phyloP scores from a whole-genome alignment of 176 grass and related monocot species.

The Eragrostis curvula region DNA sequence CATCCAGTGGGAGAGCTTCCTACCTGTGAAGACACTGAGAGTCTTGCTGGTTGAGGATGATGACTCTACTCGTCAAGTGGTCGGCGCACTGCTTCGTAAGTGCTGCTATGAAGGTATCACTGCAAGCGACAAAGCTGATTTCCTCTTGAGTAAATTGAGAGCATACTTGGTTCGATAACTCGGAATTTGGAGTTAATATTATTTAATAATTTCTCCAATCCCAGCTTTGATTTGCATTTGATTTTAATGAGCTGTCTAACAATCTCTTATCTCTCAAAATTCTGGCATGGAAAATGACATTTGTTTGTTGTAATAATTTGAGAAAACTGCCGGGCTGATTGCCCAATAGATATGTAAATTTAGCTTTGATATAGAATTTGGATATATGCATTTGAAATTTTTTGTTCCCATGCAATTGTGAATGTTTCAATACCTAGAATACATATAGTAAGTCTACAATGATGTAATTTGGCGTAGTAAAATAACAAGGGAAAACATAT shows the following conservation, averaged over 20 bases:
- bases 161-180: conserved; percentile 10
- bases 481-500: not conserved
- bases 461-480: not conserved
- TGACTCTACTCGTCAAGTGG: conserved; percentile 82
- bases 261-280: not conserved
- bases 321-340: too few species aligned
- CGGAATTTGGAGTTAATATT: not conserved
- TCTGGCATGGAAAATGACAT: not conserved
- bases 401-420: not conserved
- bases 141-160: conserved; percentile 6
- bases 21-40: conserved; percentile 71
- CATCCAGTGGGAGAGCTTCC: conserved; percentile 81
- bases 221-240: conserved; percentile 4
- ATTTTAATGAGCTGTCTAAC: not conserved
- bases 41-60: conserved; percentile 90
- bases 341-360: too few species aligned
- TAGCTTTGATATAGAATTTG: too few species aligned
- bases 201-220: not conserved
- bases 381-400: not conserved
- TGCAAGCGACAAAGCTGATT: conserved; percentile 5
- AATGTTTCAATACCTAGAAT: not conserved
- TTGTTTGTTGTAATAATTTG: conserved; percentile 4
- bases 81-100: conserved; percentile 78
- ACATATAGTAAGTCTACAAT: not conserved
- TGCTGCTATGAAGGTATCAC: conserved; percentile 88